These are phyloP conservation scores for Monilinia fructicola DNA, from an alignment of 2,329 filamentous ascomycete species.

Conservation along the genomic window DNA sequence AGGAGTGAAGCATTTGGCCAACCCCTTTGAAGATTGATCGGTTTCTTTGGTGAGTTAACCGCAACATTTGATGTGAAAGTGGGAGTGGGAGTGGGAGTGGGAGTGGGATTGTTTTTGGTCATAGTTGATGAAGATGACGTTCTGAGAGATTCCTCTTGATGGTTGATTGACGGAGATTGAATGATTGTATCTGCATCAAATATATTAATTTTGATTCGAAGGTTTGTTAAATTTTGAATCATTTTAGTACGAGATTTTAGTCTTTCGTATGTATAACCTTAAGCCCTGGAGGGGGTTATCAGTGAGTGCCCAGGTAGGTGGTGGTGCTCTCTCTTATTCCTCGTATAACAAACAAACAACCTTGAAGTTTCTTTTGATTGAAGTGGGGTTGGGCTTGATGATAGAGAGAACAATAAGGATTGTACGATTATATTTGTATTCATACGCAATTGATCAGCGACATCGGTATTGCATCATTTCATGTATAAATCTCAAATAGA, in stretches of 20 bases:
- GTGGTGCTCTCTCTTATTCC: too few relatives aligned
- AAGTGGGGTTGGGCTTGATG: too few relatives aligned
- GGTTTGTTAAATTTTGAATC: background rate
- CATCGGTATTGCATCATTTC: too few relatives aligned
- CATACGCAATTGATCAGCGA: too few relatives aligned
- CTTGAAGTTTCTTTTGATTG: too few relatives aligned
- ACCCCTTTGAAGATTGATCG: conserved; percentile 65
- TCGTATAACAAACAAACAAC: too few relatives aligned
- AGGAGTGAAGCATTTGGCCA: conserved; percentile 56
- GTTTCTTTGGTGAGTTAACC: conserved; percentile 26
- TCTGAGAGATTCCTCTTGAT: background rate
- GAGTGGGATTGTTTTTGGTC: conserved; percentile 8
- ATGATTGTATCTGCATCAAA: background rate
- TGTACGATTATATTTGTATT: too few relatives aligned
- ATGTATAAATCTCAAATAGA: too few relatives aligned
- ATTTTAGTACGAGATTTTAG: background rate
- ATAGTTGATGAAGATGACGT: background rate
- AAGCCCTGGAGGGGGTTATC: too few relatives aligned
- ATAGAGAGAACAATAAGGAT: too few relatives aligned
- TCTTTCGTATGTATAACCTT: too few relatives aligned
- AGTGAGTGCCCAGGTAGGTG: too few relatives aligned
- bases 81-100: background rate
- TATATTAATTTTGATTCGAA: background rate
- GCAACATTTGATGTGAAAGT: background rate
- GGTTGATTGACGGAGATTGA: background rate